Evolutionary conservation across 768 basidiomycete species (phyloP).

Genomic region (Rhodotorula paludigena): DNA sequence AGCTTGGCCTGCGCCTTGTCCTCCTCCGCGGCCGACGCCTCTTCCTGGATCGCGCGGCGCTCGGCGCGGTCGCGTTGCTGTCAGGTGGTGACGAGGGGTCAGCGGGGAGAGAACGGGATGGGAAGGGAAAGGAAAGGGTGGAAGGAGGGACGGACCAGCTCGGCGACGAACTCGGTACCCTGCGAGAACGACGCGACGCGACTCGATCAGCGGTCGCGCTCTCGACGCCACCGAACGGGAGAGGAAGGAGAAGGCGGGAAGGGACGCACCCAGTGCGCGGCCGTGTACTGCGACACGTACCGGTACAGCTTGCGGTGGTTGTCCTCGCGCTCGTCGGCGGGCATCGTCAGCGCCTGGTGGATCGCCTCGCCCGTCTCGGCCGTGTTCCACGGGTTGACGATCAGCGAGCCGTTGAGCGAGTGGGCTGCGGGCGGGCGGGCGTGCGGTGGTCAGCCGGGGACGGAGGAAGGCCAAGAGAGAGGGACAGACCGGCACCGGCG

Average conservation of each 20-base stretch:
- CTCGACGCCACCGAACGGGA: too few species aligned
- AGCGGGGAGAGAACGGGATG: neutral
- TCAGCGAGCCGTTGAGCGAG: slow-evolving; percentile 78
- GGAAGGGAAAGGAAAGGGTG: neutral
- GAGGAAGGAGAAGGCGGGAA: neutral
- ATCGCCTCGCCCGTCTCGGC: slow-evolving; percentile 98
- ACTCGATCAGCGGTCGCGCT: too few species aligned
- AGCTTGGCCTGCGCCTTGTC: slow-evolving; percentile 9
- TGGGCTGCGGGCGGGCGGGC: slow-evolving; percentile 24
- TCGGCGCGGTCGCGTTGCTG: slow-evolving; percentile 21
- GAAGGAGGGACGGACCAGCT: neutral
- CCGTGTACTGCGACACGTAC: slow-evolving; percentile 91
- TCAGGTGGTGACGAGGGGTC: too few species aligned
- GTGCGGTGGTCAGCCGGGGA: slow-evolving; percentile 48
- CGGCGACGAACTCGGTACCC: slow-evolving; percentile 27
- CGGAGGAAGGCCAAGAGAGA: too few species aligned
- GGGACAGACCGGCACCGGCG: slow-evolving; percentile 67
- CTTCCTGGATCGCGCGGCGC: slow-evolving; percentile 19
- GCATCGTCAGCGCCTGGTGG: slow-evolving; percentile 88
- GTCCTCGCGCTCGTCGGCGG: slow-evolving; percentile 70
- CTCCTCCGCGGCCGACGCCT: neutral
- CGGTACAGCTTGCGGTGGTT: slow-evolving; percentile 92
- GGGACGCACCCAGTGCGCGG: slow-evolving; percentile 66
- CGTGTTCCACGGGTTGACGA: slow-evolving; percentile 99
- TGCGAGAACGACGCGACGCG: neutral